Conservation (phyloP, 75 land plant genomes). For the Pinus albicaulis region DNA sequence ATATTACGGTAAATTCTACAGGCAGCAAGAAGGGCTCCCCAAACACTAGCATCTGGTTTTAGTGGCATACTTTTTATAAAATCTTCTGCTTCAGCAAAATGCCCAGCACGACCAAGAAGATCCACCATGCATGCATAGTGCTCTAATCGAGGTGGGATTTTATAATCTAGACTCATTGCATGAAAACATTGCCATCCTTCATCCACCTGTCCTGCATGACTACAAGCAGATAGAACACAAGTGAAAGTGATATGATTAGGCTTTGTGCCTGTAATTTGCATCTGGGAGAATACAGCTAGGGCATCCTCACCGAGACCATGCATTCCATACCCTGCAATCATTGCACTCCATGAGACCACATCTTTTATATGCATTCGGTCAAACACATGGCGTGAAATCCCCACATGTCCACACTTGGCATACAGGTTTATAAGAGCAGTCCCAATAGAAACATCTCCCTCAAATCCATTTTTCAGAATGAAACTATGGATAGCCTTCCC, state of each 20-base stretch:
- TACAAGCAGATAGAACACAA: conserved; percentile 24
- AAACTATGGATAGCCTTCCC: conserved; percentile 9
- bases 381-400: conserved; percentile 14
- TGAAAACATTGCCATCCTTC: conserved; percentile 17
- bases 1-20: conserved; percentile 11
- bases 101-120: conserved; percentile 27
- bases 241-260: conserved; percentile 22
- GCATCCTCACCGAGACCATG: conserved; percentile 21
- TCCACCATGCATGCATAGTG: conserved; percentile 29
- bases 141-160: conserved; percentile 4
- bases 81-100: conserved; percentile 12
- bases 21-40: conserved; percentile 20
- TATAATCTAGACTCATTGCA: conserved; percentile 8
- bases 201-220: conserved; percentile 16
- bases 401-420: conserved; percentile 19
- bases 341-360: conserved; percentile 25
- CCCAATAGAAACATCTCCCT: background rate
- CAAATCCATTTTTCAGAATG: conserved; percentile 3
- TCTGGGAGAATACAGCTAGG: conserved; percentile 12
- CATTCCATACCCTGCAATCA: conserved; percentile 22
- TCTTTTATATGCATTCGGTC: conserved; percentile 11
- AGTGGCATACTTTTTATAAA: conserved; percentile 8
- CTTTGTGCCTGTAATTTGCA: conserved; percentile 13
- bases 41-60: conserved; percentile 8
- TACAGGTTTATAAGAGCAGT: conserved; percentile 25